Evolutionary conservation across 257 asterid species (phyloP).

Genomic region (Solanum sitiens): DNA sequence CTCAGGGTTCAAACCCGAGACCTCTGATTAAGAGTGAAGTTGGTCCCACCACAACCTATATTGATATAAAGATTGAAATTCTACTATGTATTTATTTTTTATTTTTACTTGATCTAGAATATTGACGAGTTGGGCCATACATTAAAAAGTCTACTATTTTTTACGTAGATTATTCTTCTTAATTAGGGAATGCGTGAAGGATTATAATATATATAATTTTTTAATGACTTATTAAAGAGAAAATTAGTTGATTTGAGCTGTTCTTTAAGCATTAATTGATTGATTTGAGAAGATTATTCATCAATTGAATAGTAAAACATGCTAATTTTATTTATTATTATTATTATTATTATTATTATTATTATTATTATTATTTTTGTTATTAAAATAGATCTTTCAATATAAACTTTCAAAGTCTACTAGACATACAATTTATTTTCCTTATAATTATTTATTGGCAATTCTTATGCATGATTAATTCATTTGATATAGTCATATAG

Average conservation of each 20-base stretch:
- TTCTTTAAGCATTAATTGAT: not conserved
- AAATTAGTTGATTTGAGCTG: not conserved
- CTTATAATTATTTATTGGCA: not conserved
- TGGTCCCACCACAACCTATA: accelerated
- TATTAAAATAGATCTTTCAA: not conserved
- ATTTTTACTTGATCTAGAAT: not conserved
- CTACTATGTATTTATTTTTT: too few species aligned
- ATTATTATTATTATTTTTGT: not conserved
- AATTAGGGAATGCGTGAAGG: not conserved
- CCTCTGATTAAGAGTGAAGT: not conserved
- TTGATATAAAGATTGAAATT: not conserved
- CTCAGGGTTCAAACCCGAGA: too few species aligned
- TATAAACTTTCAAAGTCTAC: not conserved
- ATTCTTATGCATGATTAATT: not conserved
- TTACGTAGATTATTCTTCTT: not conserved
- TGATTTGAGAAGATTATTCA: not conserved
- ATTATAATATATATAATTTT: not conserved
- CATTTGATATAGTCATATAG: not conserved
- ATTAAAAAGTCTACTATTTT: not conserved
- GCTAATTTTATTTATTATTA: not conserved
- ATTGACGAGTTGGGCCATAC: not conserved
- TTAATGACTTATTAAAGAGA: not conserved
- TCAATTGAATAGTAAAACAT: not conserved
- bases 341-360: not conserved
- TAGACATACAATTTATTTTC: not conserved